Base-by-base conservation (phyloP, 441 rosid genomes). In the Gossypium schwendimanii region DNA sequence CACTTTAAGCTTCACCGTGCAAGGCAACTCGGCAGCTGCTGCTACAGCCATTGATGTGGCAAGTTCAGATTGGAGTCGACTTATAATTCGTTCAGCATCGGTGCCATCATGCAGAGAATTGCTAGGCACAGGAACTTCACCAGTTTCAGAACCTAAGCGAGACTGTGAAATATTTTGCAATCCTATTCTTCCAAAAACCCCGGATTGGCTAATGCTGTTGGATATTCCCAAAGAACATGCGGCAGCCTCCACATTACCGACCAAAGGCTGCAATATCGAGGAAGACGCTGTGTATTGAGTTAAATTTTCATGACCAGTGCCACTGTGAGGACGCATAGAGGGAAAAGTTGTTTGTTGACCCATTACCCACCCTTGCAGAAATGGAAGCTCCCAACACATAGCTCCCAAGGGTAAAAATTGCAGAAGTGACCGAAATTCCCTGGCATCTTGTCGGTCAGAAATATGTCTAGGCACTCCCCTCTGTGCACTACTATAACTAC, bases 291-390 rank as follows among this genome's bases (percentile, higher is more conserved):
- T 5, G 72, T 73, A 28, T 58, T 77, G 86, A 73, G 78, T 68
- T 70, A 85, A 71, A 69, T 73, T 70, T 72, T 83, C 91, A 77
- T 45, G 83, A 73, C 75, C 70, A 77, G 77, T 70, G 50, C 77
- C 82, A 75, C 63, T 79, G 67, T 80, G 79, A 70, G 89, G 83
- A 80, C 69, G 78, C 72, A 78, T 74, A 36, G 87, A 31, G 21
- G 85, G 87, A 44, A 82, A 73, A 79, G 78, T 85, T 63, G 87
- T 91, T 78, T 88, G 97, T 75, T 86, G 94, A 74, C 90, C 93
- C 81, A 88, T 85, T 73, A 91, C 79, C 97, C 94, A 91, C 77
- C 97, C 96, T 78, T 89, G 93, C 83, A 89, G 70, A 69, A 91
- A 93, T 17, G 93, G 94, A 41, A 91, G 77, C 82, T 91, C 93